Base-by-base conservation (phyloP, 345 rosid genomes). In the Linum usitatissimum region DNA sequence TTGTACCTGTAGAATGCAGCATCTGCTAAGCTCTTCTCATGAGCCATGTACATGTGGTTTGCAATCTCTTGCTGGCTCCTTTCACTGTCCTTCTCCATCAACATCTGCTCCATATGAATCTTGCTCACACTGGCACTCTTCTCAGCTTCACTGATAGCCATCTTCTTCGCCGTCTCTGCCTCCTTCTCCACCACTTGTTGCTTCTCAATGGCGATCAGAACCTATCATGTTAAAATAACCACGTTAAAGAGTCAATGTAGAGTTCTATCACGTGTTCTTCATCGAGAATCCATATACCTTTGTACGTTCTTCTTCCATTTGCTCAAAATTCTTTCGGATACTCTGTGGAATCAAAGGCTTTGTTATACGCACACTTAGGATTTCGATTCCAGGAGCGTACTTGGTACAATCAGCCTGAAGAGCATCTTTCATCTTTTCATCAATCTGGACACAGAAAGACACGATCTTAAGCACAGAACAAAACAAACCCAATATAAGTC, bases 361-460 rank as follows among this genome's bases (percentile, higher is more conserved):
- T n/a, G 89, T 91, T 59, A 91, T 96, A 68, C 96, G 86, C 51
- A 88, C 98, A 48, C 89, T 86, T 71, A 91, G 62, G 62, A 91
- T 88, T 66, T 92, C 95, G 65, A 92, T 88, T 59, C 98, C 98
- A 13, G 92, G 96, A 65, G 96, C 95, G 78, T 82, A 88, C 19
- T 81, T 77, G 4, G 96, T 92, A 76, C 98, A 92, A 73, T 84
- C 93, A 71, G 45, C 85, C 68, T 92, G 98, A 69, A 92, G 93
- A 73, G 95, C 93, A 36, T 89, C 98, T 79, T 86, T 85, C 96
- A 88, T 92, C 74, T 87, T 88, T 69, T 92, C 96, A 68, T 86
- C 98, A 59, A 92, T 92, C 96, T 92, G 78, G 62, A 68, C 34
- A 67, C 57, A 45, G 51, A 10, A 45, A 45, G 51, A 15, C 38